Percentiles rank a stretch among this genome's conserved stretches.
These are phyloP conservation scores for Pseudocercospora eumusae DNA, from an alignment of 2,329 filamentous ascomycete genomes.

Conservation along the genomic window DNA sequence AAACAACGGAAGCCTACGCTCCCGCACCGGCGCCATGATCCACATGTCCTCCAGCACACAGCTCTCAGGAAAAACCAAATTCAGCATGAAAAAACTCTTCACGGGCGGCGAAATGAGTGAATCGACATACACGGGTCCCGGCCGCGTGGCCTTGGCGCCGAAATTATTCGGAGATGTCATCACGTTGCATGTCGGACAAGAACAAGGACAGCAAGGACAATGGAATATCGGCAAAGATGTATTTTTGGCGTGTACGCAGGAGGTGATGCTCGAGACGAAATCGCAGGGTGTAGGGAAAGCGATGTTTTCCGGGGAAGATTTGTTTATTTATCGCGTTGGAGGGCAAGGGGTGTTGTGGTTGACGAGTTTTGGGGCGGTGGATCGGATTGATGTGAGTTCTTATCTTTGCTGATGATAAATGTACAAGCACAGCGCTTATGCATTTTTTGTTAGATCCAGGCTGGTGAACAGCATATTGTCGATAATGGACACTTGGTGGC, in stretches of 20 bases:
- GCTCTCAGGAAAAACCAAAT: constrained; percentile 76
- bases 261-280: constrained; percentile 78
- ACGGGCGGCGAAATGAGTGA: constrained; percentile 73
- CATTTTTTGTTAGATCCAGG: constrained; percentile 47
- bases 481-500: constrained; percentile 75
- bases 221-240: constrained; percentile 87
- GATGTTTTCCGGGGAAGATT: constrained; percentile 86
- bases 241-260: constrained; percentile 81
- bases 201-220: constrained; percentile 65
- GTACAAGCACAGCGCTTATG: neutral
- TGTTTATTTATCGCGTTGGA: constrained; percentile 82
- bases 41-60: constrained; percentile 85
- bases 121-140: constrained; percentile 81
- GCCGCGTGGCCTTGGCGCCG: constrained; percentile 81
- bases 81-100: constrained; percentile 83
- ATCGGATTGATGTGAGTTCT: constrained; percentile 77
- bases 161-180: constrained; percentile 79
- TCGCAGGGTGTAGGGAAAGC: constrained; percentile 77
- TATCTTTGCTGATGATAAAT: neutral
- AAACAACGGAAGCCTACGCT: constrained; percentile 76
- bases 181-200: constrained; percentile 70
- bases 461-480: constrained; percentile 72
- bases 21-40: constrained; percentile 84
- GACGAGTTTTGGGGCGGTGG: constrained; percentile 87
- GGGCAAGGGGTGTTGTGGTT: constrained; percentile 82